Evolutionary conservation across 352 stramenopile genomes (phyloP).

Genomic region (Globisporangium viniferum): DNA sequence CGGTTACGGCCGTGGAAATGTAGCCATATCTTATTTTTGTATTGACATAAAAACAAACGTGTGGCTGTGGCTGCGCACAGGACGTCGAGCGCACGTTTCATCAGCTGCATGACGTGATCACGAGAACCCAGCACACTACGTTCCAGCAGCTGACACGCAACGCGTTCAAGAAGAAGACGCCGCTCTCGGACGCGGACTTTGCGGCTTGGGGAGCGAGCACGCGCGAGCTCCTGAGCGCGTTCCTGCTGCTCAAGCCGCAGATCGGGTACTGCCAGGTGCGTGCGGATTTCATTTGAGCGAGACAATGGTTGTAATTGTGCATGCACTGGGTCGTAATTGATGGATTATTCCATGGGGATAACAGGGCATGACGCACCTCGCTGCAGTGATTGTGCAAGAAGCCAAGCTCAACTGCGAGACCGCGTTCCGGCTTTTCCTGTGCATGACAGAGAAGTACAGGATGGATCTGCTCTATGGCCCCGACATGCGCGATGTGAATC

Average conservation of each 20-base stretch:
- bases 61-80: constrained; percentile 17
- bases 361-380: constrained; percentile 48
- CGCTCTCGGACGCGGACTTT: constrained; percentile 31
- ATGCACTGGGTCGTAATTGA: not conserved
- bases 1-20: not conserved
- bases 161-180: constrained; percentile 21
- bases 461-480: constrained; percentile 45
- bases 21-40: constrained; percentile 4
- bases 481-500: constrained; percentile 50
- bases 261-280: constrained; percentile 49
- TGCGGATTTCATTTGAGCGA: not conserved
- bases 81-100: constrained; percentile 50
- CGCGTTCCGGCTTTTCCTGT: constrained; percentile 45
- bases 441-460: constrained; percentile 48
- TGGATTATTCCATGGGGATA: not conserved
- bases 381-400: constrained; percentile 37
- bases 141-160: constrained; percentile 12
- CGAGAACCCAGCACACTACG: not conserved
- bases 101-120: constrained; percentile 22
- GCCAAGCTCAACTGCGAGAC: constrained; percentile 47
- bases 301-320: not conserved
- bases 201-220: constrained; percentile 34
- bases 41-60: not conserved
- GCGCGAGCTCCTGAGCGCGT: constrained; percentile 38
- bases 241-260: constrained; percentile 47